Evolutionary conservation across 202 grass and related monocot genomes (phyloP).

Genomic region (Musa balbisiana): DNA sequence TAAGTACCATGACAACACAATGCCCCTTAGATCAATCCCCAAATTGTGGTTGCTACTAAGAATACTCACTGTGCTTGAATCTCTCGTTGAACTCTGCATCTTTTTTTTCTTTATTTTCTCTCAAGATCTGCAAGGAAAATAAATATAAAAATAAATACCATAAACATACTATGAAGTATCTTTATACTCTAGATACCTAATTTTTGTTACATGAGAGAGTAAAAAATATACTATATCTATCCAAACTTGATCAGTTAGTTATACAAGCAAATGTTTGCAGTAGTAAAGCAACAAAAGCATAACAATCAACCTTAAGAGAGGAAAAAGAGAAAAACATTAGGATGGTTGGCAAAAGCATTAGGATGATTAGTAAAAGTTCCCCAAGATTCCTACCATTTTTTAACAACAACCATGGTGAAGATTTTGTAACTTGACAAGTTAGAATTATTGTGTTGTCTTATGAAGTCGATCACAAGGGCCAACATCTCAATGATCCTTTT

Average conservation of each 20-base stretch:
- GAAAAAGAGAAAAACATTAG: neutral
- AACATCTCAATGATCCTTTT: neutral
- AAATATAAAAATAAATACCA: neutral
- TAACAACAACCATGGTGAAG: neutral
- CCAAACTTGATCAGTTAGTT: neutral
- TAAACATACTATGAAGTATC: constrained; percentile 5
- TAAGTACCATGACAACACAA: too few relatives aligned
- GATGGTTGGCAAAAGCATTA: neutral
- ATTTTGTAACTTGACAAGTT: neutral
- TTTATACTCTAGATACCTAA: neutral
- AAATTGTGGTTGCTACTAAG: neutral
- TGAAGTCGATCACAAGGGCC: neutral
- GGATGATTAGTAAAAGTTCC: neutral
- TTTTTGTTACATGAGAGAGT: neutral
- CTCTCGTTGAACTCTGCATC: constrained; percentile 97
- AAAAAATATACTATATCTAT: neutral
- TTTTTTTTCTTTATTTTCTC: constrained; percentile 95
- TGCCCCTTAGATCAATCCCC: neutral
- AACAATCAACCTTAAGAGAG: neutral
- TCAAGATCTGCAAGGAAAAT: constrained; percentile 49
- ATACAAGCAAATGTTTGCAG: neutral
- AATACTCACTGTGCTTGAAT: constrained; percentile 77
- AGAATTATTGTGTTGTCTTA: neutral
- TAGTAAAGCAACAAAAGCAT: neutral
- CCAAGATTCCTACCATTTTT: neutral